Evolutionary conservation across 352 stramenopile genomes (phyloP), one percentile per base, ranked within the genome.

Genomic region (Phytopythium chamaehyphon): DNA sequence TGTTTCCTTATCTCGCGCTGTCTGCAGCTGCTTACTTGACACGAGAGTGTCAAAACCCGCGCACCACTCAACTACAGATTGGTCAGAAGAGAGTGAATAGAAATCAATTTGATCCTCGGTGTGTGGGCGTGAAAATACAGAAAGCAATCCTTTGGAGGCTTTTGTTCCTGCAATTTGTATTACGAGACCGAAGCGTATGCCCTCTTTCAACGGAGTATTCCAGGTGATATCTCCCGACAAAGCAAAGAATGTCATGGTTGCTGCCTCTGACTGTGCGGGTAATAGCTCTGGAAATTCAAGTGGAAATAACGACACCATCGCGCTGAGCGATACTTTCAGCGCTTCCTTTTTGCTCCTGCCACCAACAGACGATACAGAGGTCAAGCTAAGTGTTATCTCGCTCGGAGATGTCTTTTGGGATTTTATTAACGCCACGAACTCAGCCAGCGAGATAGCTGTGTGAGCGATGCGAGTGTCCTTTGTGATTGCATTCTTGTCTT

Each of bases 401-500:
- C 11, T 6, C 10, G 40, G 9, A n/a, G 21, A 19, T 26, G 11
- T 15, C n/a, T 24, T 21, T 47, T 47, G 21, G 1, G 22, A 16
- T 15, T 31, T 24, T n/a, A 7, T 33, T n/a, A 24, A 47, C 11
- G 9, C 28, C 43, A 49, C 22, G 6, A 49, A 49, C 43, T 49
- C 15, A 2, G 26, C 43, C 12, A 23, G 23, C 3, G 43, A n/a
- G 14, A 49, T n/a, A 7, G 9, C 12, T 9, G 33, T 49, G 14
- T 31, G 43, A 38, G 63, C 68, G 18, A 79, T 54, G 5, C 64
- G 50, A 4, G 47, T 59, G 24, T 83, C 72, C 38, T 61, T 64
- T 38, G 69, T 63, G 39, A 80, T 72, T 0, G 69, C 68, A 42
- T 80, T 73, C 37, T 76, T 79, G 55, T 83, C 72, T 21, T 74